Percentiles rank a stretch among this genome's conserved stretches.
Evolutionary conservation across 352 stramenopile genomes (phyloP).

Genomic region (Discostella stelligera): DNA sequence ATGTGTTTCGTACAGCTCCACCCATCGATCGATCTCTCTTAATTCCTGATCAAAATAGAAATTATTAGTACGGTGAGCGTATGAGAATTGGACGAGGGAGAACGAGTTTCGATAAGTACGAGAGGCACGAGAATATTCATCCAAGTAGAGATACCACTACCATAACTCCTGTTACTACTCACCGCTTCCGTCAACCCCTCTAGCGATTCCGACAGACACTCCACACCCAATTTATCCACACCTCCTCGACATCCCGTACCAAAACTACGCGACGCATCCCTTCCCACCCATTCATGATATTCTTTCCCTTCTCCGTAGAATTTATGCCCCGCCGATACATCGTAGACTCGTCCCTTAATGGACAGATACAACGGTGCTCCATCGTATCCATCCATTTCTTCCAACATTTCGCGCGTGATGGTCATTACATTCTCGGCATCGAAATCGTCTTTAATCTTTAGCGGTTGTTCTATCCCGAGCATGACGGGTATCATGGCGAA

Average conservation of each 20-base stretch:
- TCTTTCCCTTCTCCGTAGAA: slow-evolving; percentile 65
- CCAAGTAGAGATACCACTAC: too few relatives aligned
- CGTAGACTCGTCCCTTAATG: slow-evolving; percentile 72
- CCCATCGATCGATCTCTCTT: slow-evolving; percentile 50
- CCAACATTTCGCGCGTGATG: slow-evolving; percentile 39
- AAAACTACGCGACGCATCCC: slow-evolving; percentile 66
- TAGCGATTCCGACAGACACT: slow-evolving; percentile 45
- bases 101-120: background rate
- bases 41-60: slow-evolving; percentile 40
- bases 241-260: slow-evolving; percentile 58
- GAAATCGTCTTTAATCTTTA: slow-evolving; percentile 51
- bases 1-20: slow-evolving; percentile 60
- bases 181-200: slow-evolving; percentile 41
- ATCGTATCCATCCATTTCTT: slow-evolving; percentile 54
- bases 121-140: background rate
- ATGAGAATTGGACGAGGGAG: too few relatives aligned
- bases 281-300: slow-evolving; percentile 71
- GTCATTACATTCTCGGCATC: slow-evolving; percentile 48
- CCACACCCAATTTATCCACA: slow-evolving; percentile 37
- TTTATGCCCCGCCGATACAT: slow-evolving; percentile 59
- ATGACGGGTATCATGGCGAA: slow-evolving; percentile 49
- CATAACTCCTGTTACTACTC: too few relatives aligned
- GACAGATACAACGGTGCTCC: slow-evolving; percentile 58
- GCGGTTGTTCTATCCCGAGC: slow-evolving; percentile 45
- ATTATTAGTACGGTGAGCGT: too few relatives aligned